Base-by-base conservation (phyloP, 257 asterid species). In the Penstemon eatonii region DNA sequence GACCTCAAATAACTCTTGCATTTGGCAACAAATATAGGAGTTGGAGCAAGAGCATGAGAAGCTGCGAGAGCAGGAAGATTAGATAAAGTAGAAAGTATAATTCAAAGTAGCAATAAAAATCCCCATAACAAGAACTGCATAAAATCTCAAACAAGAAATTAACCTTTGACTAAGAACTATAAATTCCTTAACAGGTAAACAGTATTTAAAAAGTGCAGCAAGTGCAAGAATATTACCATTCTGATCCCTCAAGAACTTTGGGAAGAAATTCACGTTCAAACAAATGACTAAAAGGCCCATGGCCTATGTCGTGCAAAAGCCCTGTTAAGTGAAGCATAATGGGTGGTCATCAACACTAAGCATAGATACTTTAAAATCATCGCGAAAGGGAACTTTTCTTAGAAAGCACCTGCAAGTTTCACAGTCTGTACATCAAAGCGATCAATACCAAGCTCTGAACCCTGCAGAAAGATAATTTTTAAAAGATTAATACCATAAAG, bases 261-360 rank as follows among this genome's bases (percentile, higher is more conserved):
- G 96, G 97, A 83, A 90, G 92, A 83, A 93, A 90, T 65, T 90
- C 99, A 0, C 83, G 89, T 68, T 93, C 99, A 84, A 93, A 93
- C 80, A 87, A 63, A 84, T 93, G 98, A 80, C 97, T 93, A 68
- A 88, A 85, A 74, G 98, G 97, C 70, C 99, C 99, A 65, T 93
- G 99, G 70, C 99, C 99, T 46, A 93, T 70, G 79, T 93, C 97
- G 77, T 93, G 99, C 76, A 93, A 80, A 73, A 93, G 94, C 52
- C 99, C 97, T 93, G 53, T 39, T 67, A 78, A 67, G 65, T 60
- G 66, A 57, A 57, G 37, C 65, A 54, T 13, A 66, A 56, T 57
- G 66, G 67, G 66, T 62, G 41, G 65, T 64, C 72, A 66, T 50
- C 18, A 75, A 61, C 69, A 71, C 43, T 56, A 56, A 18, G 65